Conservation (phyloP, 352 stramenopile genomes). For the Phytophthora vignae region DNA sequence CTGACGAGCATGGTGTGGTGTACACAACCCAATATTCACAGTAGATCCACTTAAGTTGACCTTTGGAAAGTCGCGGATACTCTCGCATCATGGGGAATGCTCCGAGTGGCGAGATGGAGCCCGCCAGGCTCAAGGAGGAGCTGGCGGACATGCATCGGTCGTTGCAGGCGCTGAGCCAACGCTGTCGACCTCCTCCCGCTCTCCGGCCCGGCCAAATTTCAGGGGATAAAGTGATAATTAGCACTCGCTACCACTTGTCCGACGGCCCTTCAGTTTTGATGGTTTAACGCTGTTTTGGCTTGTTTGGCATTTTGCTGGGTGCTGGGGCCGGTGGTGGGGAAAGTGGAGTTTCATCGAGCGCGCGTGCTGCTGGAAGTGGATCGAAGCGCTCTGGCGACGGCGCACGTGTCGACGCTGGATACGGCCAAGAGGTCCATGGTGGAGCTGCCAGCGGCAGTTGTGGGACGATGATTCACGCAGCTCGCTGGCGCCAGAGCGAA, state of each 20-base stretch:
- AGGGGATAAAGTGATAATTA: slow-evolving; percentile 31
- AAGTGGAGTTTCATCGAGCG: slow-evolving; percentile 58
- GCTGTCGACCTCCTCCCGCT: slow-evolving; percentile 22
- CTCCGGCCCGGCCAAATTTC: slow-evolving; percentile 45
- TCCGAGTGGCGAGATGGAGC: slow-evolving; percentile 45
- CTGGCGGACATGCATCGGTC: slow-evolving; percentile 58
- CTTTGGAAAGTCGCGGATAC: slow-evolving; percentile 24
- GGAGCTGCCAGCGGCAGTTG: slow-evolving; percentile 68
- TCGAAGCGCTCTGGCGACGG: slow-evolving; percentile 44
- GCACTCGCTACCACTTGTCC: slow-evolving; percentile 12
- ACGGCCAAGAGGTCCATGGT: slow-evolving; percentile 42
- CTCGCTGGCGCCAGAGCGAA: slow-evolving; percentile 60
- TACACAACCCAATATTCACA: slow-evolving; percentile 19
- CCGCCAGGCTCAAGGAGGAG: slow-evolving; percentile 51
- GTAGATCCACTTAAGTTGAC: slow-evolving; percentile 30
- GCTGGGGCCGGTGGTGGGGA: slow-evolving; percentile 75
- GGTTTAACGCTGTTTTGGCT: background rate
- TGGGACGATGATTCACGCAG: slow-evolving; percentile 75
- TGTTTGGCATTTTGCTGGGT: no score
- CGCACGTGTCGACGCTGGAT: slow-evolving; percentile 61
- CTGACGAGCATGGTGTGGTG: background rate
- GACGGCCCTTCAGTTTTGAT: background rate
- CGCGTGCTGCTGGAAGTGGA: slow-evolving; percentile 77
- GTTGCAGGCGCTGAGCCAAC: slow-evolving; percentile 31
- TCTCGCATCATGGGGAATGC: slow-evolving; percentile 57